Conservation (phyloP, 768 basidiomycete genomes). For the Collybia sordida region DNA sequence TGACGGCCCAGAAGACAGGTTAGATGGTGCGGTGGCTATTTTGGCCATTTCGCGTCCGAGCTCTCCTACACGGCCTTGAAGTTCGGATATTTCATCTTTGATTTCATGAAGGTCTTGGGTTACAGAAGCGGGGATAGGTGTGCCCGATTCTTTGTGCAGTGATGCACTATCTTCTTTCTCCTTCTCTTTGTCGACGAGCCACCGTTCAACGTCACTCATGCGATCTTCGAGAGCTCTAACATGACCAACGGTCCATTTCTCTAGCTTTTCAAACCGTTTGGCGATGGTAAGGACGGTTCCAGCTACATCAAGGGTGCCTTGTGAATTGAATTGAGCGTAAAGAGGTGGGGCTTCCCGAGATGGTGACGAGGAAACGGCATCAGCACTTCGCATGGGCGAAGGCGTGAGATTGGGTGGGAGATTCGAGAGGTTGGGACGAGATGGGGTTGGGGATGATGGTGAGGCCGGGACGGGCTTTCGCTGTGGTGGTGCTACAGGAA, state of each 20-base stretch:
- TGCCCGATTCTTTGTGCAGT: conserved; percentile 15
- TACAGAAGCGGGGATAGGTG: conserved; percentile 17
- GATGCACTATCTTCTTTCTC: conserved; percentile 46
- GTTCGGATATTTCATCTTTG: conserved; percentile 68
- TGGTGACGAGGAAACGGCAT: conserved; percentile 43
- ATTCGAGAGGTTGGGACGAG: conserved; percentile 46
- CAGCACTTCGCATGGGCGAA: conserved; percentile 56
- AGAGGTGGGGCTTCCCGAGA: conserved; percentile 64
- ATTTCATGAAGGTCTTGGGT: conserved; percentile 51
- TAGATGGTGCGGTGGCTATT: conserved; percentile 50
- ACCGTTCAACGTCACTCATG: conserved; percentile 89
- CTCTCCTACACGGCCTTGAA: conserved; percentile 72
- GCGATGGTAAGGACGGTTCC: conserved; percentile 75
- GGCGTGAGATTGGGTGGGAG: conserved; percentile 60
- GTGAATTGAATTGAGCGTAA: conserved; percentile 73
- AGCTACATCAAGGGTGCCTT: conserved; percentile 74
- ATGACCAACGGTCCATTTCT: conserved; percentile 88
- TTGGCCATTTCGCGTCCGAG: conserved; percentile 82
- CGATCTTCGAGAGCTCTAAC: conserved; percentile 88
- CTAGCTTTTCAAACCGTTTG: conserved; percentile 83
- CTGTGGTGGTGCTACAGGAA: conserved; percentile 38
- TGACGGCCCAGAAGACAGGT: conserved; percentile 52
- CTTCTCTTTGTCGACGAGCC: conserved; percentile 84
- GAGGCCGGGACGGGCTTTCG: conserved; percentile 49
- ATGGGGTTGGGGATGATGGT: conserved; percentile 67